Conservation (phyloP, 805 yeast species). For the Pichia rugopelliculosa region DNA sequence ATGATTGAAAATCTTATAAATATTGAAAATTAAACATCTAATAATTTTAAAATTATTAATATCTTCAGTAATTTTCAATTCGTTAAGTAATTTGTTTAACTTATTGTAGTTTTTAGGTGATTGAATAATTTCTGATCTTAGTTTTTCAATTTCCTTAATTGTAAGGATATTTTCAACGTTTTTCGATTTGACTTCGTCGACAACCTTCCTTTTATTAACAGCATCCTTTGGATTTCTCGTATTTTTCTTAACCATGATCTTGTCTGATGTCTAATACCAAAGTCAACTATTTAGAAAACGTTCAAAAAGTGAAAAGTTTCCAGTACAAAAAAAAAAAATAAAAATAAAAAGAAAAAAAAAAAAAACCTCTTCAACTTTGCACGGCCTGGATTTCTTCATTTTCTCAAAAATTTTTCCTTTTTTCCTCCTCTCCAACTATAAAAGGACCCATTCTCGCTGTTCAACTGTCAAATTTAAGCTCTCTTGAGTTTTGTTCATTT, state of each 20-base stretch:
- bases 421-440: not conserved
- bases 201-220: not conserved
- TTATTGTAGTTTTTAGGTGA: slow-evolving; percentile 50
- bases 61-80: slow-evolving; percentile 26
- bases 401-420: too few species aligned
- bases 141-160: slow-evolving; percentile 20
- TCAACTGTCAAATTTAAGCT: not conserved
- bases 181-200: not conserved
- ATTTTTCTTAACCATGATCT: not conserved
- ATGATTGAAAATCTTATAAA: slow-evolving; percentile 42
- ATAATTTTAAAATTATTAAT: slow-evolving; percentile 20
- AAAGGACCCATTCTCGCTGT: not conserved
- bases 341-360: slow-evolving; percentile 1
- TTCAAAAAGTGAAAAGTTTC: not conserved
- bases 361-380: slow-evolving; percentile 5
- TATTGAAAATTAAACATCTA: slow-evolving; percentile 34
- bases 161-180: slow-evolving; percentile 2
- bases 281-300: too few species aligned
- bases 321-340: not conserved
- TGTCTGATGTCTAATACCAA: too few species aligned
- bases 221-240: not conserved
- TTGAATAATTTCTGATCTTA: slow-evolving; percentile 28
- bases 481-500: slow-evolving; percentile 14
- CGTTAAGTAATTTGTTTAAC: slow-evolving; percentile 39
- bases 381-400: slow-evolving; percentile 6